Evolutionary conservation across 2,329 filamentous ascomycete genomes (phyloP), one percentile per base, ranked within the genome.

Genomic region (Teratosphaeria destructans): DNA sequence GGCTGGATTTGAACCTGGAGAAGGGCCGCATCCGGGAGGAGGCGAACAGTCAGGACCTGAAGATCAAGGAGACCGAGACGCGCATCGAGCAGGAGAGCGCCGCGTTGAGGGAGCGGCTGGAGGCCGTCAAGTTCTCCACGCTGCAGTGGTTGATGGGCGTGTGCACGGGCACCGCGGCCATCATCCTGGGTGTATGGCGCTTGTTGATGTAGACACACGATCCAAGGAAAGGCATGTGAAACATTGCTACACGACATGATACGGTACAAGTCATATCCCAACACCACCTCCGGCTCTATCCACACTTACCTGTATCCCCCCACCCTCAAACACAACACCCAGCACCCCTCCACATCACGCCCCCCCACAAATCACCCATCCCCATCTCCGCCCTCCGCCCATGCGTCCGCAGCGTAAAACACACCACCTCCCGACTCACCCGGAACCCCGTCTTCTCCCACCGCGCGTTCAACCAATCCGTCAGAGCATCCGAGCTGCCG

Each of bases 1-100:
- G 93, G 61, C 78, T 99, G 54, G 94, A 99, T 75, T 78, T 99
- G 62, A 99, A 97, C 75, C 78, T 99, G 54, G 94, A 99, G 72
- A 99, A 99, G 78, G 94, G 94, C 14, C 83, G 94, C 63, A 99
- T 97, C 66, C 81, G 94, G 63, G 94, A 99, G 76, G 94, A 99
- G 79, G 91, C 92, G 19, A 95, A 96, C 66, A 88, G 89, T 60
- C 94, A 97, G 77, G 94, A 99, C 75, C 85, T 99, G 76, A 95
- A 96, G 79, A 90, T 99, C 70, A 96, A 96, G 79, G 94, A 99
- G 82, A 97, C 94, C 12, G 94, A 99, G 78, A 96, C 92, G 60
- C 87, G 95, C 76, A 97, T 99, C 70, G 94, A 99, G 79, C 93
- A 97, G 77, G 94, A 97, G 79, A 91, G 94, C 58, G 93, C 93